Evolutionary conservation across 306 rosid genomes (phyloP), one percentile per base, ranked within the genome.

Genomic region (Quercus wislizeni): DNA sequence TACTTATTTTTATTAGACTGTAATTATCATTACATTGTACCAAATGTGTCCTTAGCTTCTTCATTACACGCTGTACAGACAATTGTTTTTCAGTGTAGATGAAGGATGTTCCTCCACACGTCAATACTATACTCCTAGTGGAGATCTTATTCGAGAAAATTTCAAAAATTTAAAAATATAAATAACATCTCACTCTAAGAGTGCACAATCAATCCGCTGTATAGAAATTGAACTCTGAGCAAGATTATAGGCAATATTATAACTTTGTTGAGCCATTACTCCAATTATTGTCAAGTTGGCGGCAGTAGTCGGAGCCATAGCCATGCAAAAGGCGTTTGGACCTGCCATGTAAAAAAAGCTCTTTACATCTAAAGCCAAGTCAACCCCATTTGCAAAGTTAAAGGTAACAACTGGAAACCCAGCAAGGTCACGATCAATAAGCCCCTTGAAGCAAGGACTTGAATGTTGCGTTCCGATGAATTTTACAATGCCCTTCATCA

Each of bases 201-300:
- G 89, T 55, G 49, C 43, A 81, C 89, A 85, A 19, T 88, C 86
- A 73, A 85, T 85, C 38, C 82, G 59, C 67, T 85, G 87, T 23
- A 88, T 76, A 59, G 81, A 85, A 69, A 85, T 38, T 38, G 54
- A 8, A n/a, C 3, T 8, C 51, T 6, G 71, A n/a, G 7, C 55
- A 0, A 85, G 70, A 59, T 88, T 83, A 81, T 78, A 85, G 49
- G 79, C 89, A n/a, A 88, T 75, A 54, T 85, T 85, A 49, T 88
- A 88, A 76, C 61, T 76, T 21, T 88, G 86, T 31, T 83, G 89
- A 3, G 85, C 89, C 57, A 83, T n/a, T 52, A 85, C 59, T 8
- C 85, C 87, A 69, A 83, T 76, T 30, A 83, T 25, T 35, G 6
- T 12, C 33, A 3, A 49, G 56, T 31, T 56, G 11, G 0, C 17